A percentile compares a stretch with the other conserved stretches of the same genome.
These are phyloP conservation scores for Bjerkandera adusta DNA, from an alignment of 1,284 basidiomycete genomes.

Conservation along the genomic window DNA sequence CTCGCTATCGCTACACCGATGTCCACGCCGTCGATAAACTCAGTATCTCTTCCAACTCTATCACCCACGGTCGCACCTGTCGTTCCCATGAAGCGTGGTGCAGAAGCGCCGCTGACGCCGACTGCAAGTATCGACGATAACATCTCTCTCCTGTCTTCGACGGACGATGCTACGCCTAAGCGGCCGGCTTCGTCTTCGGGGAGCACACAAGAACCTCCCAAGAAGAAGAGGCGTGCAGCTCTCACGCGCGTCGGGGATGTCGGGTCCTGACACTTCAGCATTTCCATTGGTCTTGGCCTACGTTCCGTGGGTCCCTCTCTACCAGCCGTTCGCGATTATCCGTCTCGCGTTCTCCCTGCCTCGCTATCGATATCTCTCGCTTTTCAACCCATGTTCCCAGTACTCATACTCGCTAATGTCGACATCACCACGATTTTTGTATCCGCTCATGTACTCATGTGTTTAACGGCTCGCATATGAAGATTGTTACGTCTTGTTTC, in stretches of 20 bases:
- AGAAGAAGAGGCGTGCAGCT: conserved; percentile 88
- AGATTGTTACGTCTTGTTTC: no score
- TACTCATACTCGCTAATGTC: no score
- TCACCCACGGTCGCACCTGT: conserved; percentile 43
- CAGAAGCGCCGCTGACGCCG: conserved; percentile 48
- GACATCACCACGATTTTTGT: no score
- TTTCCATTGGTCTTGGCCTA: no score
- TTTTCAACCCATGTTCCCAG: no score
- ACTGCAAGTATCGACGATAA: conserved; percentile 44
- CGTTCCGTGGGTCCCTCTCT: no score
- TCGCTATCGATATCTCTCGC: no score
- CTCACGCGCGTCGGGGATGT: conserved; percentile 73
- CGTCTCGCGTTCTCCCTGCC: no score
- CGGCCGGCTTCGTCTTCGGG: conserved; percentile 2
- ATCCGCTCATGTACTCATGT: no score
- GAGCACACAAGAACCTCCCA: conserved; percentile 46
- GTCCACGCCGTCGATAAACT: conserved; percentile 39
- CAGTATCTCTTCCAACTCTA: conserved; percentile 31
- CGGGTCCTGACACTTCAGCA: no score
- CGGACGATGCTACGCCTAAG: conserved; percentile 10
- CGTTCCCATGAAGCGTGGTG: conserved; percentile 48
- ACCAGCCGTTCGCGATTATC: no score
- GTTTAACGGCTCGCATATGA: no score
- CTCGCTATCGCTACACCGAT: conserved; percentile 39
- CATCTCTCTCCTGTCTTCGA: conserved; percentile 17